Base-by-base conservation (phyloP, 345 rosid species). In the Tarenaya hassleriana region DNA sequence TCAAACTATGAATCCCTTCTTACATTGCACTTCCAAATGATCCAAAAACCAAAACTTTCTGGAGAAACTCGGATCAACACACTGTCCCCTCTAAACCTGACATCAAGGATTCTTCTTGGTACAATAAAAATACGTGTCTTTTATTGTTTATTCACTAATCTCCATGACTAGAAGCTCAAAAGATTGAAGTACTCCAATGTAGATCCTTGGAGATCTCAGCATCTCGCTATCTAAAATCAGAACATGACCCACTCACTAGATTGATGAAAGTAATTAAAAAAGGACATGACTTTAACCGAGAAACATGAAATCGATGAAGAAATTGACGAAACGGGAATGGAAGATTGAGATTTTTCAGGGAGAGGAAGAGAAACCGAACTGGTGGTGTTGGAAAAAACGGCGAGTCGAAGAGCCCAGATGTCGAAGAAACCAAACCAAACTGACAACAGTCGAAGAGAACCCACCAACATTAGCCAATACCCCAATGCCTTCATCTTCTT, bases 401-500 rank as follows among this genome's bases (percentile, higher is more conserved):
- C 98, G 60, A 76, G 88, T 18, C 79, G 74, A 60, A 91, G 95
- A 69, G 95, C 91, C 91, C 88, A 79, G 47, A 87, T 80, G 73
- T 91, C 76, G 72, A 87, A 77, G 86, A 87, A 91, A 33, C 98
- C 96, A 65, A 91, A 84, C 92, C 95, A 91, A 34, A 84, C 96
- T 35, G 98, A 82, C n/a, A 82, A 85, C 58, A 91, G 69, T 61
- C 98, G 81, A 42, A 87, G 84, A 6, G 79, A 75, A 35, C 92
- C 96, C 55, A 84, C 86, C 59, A 91, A 67, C 90, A 91, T 79
- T 63, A 84, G 49, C 96, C 98, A 91, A 82, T 80, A 84, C 64
- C 95, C 89, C 50, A 91, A 71, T 9, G 89, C 71, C 75, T 91
- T 76, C 98, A 90, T 84, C 57, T 72, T 68, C 64, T 2, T n/a